Evolutionary conservation across 2,329 filamentous ascomycete genomes (phyloP).

Genomic region (Hypoxylon sp.): DNA sequence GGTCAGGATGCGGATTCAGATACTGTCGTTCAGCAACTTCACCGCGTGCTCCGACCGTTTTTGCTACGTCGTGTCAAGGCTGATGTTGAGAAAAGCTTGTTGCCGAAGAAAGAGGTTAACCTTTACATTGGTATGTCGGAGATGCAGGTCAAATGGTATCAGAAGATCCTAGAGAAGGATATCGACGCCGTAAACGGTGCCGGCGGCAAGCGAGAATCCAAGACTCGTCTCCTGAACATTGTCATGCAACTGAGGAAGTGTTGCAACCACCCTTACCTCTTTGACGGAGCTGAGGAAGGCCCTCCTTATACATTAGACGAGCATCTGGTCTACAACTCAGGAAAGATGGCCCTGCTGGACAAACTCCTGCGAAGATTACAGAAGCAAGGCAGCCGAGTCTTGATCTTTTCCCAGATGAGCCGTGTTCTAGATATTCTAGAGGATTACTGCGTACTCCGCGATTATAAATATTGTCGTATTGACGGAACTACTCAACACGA

Average conservation of each 20-base stretch:
- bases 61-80: constrained; percentile 95
- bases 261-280: constrained; percentile 98
- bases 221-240: constrained; percentile 96
- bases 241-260: constrained; percentile 99
- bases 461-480: constrained; percentile 96
- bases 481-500: constrained; percentile 97
- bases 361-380: constrained; percentile 88
- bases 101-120: constrained; percentile 98
- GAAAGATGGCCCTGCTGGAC: constrained; percentile 98
- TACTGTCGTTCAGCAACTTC: constrained; percentile 94
- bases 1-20: constrained; percentile 92
- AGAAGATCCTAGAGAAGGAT: constrained; percentile 98
- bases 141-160: constrained; percentile 99
- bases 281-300: constrained; percentile 96
- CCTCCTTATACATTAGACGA: constrained; percentile 99
- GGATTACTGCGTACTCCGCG: constrained; percentile 96
- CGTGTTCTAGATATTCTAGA: constrained; percentile 96
- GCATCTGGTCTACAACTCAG: constrained; percentile 92
- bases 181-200: constrained; percentile 99
- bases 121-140: constrained; percentile 98
- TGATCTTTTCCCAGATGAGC: constrained; percentile 99
- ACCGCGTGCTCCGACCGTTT: constrained; percentile 93
- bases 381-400: constrained; percentile 90
- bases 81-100: constrained; percentile 96
- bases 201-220: constrained; percentile 95